Percentiles rank a stretch among this genome's conserved stretches.
These are phyloP conservation scores for Cystofilobasidium bisporidii DNA, from an alignment of 768 basidiomycete genomes.

Conservation along the genomic window DNA sequence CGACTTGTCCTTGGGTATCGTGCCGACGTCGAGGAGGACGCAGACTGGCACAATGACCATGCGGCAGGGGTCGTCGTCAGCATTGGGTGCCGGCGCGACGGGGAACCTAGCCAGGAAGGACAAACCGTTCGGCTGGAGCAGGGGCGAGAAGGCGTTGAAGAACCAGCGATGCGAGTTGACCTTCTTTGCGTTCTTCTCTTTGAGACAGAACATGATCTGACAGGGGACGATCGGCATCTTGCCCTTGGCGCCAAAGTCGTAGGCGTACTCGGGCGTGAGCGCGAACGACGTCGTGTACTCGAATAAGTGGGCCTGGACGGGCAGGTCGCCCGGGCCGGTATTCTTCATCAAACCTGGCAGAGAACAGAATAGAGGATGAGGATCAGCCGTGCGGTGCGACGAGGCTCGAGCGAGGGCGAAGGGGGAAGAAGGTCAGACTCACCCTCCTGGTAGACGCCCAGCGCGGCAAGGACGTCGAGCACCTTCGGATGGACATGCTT, in stretches of 20 bases:
- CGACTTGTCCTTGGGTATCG: slow-evolving; percentile 10
- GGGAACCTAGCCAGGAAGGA: too few species aligned
- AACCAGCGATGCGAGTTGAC: slow-evolving; percentile 28
- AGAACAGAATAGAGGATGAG: too few species aligned
- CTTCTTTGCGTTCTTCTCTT: slow-evolving; percentile 28
- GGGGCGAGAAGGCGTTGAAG: slow-evolving; percentile 45
- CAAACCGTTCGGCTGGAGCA: slow-evolving; percentile 26
- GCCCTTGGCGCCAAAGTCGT: slow-evolving; percentile 22
- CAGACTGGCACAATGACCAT: not conserved
- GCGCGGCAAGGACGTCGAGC: slow-evolving; percentile 39
- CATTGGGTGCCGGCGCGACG: too few species aligned
- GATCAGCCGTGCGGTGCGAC: too few species aligned
- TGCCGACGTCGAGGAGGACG: slow-evolving; percentile 28
- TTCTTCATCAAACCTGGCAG: slow-evolving; percentile 50
- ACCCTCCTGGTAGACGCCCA: slow-evolving; percentile 41
- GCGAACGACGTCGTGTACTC: slow-evolving; percentile 48
- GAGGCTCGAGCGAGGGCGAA: too few species aligned
- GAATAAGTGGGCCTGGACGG: slow-evolving; percentile 76
- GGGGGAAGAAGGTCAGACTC: slow-evolving; percentile 3
- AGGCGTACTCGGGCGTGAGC: slow-evolving; percentile 34
- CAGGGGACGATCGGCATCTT: slow-evolving; percentile 59
- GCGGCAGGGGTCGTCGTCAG: too few species aligned
- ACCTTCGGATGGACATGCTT: slow-evolving; percentile 73
- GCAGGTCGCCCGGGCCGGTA: slow-evolving; percentile 55
- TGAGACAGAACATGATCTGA: slow-evolving; percentile 61